These are phyloP conservation scores for Calonectria hawksworthii DNA, from an alignment of 2,329 filamentous ascomycete genomes.

Conservation along the genomic window DNA sequence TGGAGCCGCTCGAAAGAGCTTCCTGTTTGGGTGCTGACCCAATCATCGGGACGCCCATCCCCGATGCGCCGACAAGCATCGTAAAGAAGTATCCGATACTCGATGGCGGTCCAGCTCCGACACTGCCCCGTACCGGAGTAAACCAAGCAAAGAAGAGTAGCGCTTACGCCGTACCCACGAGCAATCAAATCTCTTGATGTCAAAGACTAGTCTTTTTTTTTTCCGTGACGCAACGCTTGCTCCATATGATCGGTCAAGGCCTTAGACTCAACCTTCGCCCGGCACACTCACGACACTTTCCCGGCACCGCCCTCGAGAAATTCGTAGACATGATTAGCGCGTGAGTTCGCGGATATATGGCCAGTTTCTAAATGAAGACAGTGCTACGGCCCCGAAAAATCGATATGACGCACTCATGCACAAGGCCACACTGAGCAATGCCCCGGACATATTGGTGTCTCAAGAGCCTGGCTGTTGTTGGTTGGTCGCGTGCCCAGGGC, in stretches of 20 bases:
- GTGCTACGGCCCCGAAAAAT: neutral
- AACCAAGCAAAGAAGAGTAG: neutral
- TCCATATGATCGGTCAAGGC: neutral
- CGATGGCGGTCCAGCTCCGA: neutral
- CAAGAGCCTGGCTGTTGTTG: neutral
- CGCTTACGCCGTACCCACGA: neutral
- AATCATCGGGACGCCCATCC: neutral
- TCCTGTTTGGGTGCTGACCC: constrained; percentile 2
- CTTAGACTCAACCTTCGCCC: neutral
- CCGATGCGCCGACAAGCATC: constrained; percentile 1
- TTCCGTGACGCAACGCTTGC: neutral
- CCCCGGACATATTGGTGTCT: neutral
- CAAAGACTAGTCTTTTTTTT: neutral
- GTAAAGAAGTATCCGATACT: neutral
- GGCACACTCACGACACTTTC: neutral
- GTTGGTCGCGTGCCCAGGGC: neutral
- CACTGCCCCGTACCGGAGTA: neutral
- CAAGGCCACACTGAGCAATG: neutral
- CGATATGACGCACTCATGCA: neutral
- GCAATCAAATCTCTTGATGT: neutral
- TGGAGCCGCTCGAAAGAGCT: neutral
- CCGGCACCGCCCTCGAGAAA: neutral
- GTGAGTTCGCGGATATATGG: neutral
- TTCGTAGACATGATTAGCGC: neutral
- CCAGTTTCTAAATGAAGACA: neutral